Evolutionary conservation across 257 asterid species (phyloP), one percentile per base, ranked within the genome.

Genomic region (Lycium barbarum): DNA sequence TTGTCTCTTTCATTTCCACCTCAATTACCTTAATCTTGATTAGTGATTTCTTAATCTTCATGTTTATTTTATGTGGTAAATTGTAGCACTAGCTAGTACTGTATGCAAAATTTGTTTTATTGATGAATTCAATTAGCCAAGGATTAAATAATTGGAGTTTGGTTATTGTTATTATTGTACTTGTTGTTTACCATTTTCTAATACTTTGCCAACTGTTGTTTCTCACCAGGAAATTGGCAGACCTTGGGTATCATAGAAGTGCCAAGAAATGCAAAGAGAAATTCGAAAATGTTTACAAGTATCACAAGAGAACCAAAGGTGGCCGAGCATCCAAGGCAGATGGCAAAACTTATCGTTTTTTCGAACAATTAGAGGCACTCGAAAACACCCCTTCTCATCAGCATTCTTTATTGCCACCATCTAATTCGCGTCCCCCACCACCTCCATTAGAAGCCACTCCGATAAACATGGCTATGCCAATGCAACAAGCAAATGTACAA

Each of bases 201-300:
- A 74, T 20, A 73, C 79, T 71, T 80, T 9, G 5, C n/a, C 85
- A 71, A 62, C 45, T 65, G 71, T 83, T 88, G 13, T 84, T 26
- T 82, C 45, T 81, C 93, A 71, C 4, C 45, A 97, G 99, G 90
- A 97, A 97, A 93, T 88, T 97, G 99, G 94, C 93, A n/a, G 98
- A 97, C 83, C 94, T 93, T 78, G 99, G 99, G 47, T 97, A 83
- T 81, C 93, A 91, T 49, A 89, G 98, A 54, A 95, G 89, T 84
- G 85, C 95, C 0, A 97, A 97, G 90, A 97, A 97, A 87, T 97
- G 99, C 90, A 94, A 93, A 47, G 99, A 97, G 89, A 97, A 97
- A 84, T 97, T 95, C 63, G 99, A 97, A 88, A 95, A 97, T 51
- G 97, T 97, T 7, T 94, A 89, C 93, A 97, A 97, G 72, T 97